Evolutionary conservation across 2,329 filamentous ascomycete species (phyloP), one percentile per base, ranked within the genome.

Genomic region (Aspergillus fructus): DNA sequence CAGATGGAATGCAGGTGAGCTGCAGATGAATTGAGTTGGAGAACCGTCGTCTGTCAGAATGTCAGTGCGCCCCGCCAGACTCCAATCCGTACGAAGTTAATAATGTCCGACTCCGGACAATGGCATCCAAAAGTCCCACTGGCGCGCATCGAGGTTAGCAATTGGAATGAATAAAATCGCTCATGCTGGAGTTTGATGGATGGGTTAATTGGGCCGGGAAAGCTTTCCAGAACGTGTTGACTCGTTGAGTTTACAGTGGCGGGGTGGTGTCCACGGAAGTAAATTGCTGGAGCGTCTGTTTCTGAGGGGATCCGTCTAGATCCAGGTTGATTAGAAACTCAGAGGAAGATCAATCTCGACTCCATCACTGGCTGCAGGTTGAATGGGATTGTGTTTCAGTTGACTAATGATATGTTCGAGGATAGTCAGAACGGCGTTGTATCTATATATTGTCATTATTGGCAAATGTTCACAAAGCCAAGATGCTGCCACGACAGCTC

Each of bases 111-210:
- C 34, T 37, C 15, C 34, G 34, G 34, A 37, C 34, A 30, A 30
- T 11, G 27, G 27, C 27, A 37, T 37, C 5, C 34, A 37, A n/a
- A 37, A 48, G 48, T 27, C 15, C 50, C 41, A 52, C 49, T 27
- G 13, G 8, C 17, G 34, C 27, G 41, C 50, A 40, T 53, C 45
- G 12, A 34, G n/a, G 19, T 53, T 53, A 46, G 50, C 42, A 53
- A 53, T 53, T 21, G 33, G 27, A 46, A 45, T 53, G 50, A 46
- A 46, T 53, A 53, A 53, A 37, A 52, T 52, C 17, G 7, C 49
- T 34, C 49, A 52, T 11, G 24, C 11, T 37, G 39, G 5, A 15
- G 33, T 15, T 13, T 51, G 24, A 12, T 15, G 12, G 23, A 40
- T 11, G 11, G 19, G 37, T 34, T 51, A 30, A 42, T 51, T 27